Base-by-base conservation (phyloP, 2,329 filamentous ascomycete genomes). In the Verticillium albo-atrum region DNA sequence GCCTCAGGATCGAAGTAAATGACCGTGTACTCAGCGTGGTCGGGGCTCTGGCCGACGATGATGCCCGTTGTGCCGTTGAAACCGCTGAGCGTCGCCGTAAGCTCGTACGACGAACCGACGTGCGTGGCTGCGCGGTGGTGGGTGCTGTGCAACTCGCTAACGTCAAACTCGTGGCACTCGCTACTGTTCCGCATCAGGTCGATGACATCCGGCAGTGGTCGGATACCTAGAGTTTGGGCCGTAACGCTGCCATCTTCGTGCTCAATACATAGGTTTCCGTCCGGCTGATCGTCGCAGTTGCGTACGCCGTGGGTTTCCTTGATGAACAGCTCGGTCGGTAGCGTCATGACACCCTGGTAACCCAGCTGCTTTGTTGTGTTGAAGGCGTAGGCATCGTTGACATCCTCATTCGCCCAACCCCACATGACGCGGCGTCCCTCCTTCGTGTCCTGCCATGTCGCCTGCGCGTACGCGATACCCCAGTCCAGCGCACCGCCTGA, bases 351-450 rank as follows among this genome's bases (percentile, higher is more conserved):
- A n/a, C 62, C 62, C 60, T 56, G 42, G 56, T 63, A 63, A 32
- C 62, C 62, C 30, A 63, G 30, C 58, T 62, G 56, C 51, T 57
- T 58, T 9, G 62, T 51, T 3, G 62, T 63, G 54, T 55, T 34
- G n/a, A 37, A 57, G 26, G 34, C 32, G 50, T 58, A 55, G 27
- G 57, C 58, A 42, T 3, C 2, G 17, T 27, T 34, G 35, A 62
- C 57, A 42, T 63, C 62, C 25, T 63, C 62, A 42, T 54, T 63
- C 50, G 60, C 60, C 62, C 62, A 63, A 10, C 62, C 62, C 62
- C 62, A 63, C 56, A 60, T 56, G 58, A 63, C 34, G 30, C 62
- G 60, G 15, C 62, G 62, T 32, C 54, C 47, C 58, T 60, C 56
- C 26, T 56, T 58, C 32, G 42, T n/a, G 58, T 63, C 62, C 10